These are phyloP conservation scores for Venturia effusa DNA, from an alignment of 2,329 filamentous ascomycete genomes.

Conservation along the genomic window DNA sequence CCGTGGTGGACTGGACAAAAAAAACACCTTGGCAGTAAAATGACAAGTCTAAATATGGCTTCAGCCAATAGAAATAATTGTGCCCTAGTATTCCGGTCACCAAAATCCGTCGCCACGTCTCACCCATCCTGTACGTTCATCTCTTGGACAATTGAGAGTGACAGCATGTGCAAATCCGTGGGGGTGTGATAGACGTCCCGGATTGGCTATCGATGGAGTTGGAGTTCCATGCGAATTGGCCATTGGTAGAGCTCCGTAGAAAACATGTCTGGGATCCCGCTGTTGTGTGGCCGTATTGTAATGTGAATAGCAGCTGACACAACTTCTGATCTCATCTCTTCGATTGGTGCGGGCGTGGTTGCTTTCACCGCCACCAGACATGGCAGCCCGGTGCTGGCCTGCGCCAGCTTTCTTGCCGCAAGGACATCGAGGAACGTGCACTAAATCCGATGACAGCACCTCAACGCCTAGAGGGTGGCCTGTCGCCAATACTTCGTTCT, in stretches of 20 bases:
- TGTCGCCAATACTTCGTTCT: not conserved
- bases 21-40: too few species aligned
- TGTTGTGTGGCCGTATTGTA: not conserved
- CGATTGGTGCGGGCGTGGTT: not conserved
- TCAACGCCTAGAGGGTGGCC: not conserved
- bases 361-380: not conserved
- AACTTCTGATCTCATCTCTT: not conserved
- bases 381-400: not conserved
- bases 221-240: too few species aligned
- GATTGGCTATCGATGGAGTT: not conserved
- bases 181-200: not conserved
- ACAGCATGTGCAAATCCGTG: not conserved
- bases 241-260: not conserved
- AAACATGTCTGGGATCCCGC: not conserved
- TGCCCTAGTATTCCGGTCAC: not conserved
- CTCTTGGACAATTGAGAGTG: not conserved
- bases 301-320: not conserved
- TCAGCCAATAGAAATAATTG: too few species aligned
- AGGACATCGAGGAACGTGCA: not conserved
- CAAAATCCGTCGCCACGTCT: not conserved
- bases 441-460: not conserved
- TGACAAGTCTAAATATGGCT: too few species aligned
- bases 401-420: not conserved
- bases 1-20: too few species aligned
- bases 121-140: not conserved